Evolutionary conservation across 2,329 filamentous ascomycete genomes (phyloP).

Genomic region (Immersiporthe knoxdaviesiana): DNA sequence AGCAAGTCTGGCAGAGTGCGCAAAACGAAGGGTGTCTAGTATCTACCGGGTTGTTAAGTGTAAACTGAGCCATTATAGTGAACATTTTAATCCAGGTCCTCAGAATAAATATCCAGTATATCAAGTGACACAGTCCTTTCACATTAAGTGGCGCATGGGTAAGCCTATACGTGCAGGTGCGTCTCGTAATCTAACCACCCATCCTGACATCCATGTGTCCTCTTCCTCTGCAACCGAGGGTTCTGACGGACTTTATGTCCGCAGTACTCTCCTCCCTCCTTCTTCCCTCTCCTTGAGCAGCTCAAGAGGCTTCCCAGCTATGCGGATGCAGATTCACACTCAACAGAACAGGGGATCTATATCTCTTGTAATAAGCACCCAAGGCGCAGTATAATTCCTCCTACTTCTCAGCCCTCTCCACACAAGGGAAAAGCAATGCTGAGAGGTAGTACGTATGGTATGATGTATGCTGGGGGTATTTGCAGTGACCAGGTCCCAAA

Average conservation of each 20-base stretch:
- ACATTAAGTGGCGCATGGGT: no score
- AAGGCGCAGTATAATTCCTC: neutral
- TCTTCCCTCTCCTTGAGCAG: neutral
- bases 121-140: no score
- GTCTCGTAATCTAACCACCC: no score
- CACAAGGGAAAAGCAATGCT: neutral
- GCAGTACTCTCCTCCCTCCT: neutral
- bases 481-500: constrained; percentile 18
- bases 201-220: neutral
- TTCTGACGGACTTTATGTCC: constrained; percentile 4
- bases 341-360: neutral
- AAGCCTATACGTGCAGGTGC: no score
- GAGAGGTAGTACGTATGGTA: neutral
- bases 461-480: constrained; percentile 16
- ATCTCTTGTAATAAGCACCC: neutral
- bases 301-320: no score
- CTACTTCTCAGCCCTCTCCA: neutral
- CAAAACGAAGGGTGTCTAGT: no score
- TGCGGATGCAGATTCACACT: no score
- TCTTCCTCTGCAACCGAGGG: neutral
- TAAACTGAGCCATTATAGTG: no score
- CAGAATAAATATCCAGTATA: no score
- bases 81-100: neutral
- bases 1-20: no score
- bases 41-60: no score